These are phyloP conservation scores for Colletotrichum sp. DNA, from an alignment of 2,329 filamentous ascomycete species.

Conservation along the genomic window DNA sequence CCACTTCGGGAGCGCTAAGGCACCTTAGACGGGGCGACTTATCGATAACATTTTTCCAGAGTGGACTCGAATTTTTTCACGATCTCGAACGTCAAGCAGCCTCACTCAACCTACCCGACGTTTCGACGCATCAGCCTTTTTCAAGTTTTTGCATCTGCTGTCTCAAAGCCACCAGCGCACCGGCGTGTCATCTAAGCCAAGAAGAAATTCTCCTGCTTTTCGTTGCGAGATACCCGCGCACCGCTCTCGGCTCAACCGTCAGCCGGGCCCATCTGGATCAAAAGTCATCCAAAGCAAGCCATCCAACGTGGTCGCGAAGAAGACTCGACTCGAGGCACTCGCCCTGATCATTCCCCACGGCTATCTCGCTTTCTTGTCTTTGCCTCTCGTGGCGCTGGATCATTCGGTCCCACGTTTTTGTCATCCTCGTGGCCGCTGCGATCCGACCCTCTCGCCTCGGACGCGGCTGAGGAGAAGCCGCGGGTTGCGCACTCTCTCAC, in stretches of 20 bases:
- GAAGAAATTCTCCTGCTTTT: not conserved
- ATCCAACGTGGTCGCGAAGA: slow-evolving; percentile 13
- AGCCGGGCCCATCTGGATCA: not conserved
- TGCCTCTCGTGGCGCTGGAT: not conserved
- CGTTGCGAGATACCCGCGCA: not conserved
- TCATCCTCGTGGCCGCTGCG: not conserved
- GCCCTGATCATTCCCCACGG: not conserved
- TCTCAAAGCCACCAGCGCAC: not conserved
- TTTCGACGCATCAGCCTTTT: not conserved
- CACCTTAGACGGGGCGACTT: not conserved
- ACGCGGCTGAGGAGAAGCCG: not conserved
- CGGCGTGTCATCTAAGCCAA: not conserved
- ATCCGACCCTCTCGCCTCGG: not conserved
- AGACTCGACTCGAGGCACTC: not conserved
- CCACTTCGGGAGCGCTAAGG: not conserved
- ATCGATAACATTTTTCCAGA: slow-evolving; percentile 12
- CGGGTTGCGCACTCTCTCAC: not conserved
- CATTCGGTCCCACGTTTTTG: not conserved
- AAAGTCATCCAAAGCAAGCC: not conserved
- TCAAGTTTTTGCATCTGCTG: not conserved
- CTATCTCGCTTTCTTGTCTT: not conserved
- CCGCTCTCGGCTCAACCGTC: not conserved
- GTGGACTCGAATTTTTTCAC: slow-evolving; percentile 18
- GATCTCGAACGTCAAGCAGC: not conserved
- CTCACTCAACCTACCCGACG: not conserved